Percentiles rank a stretch among this genome's conserved stretches.
Conservation (phyloP, 805 yeast species). For the Ogataea neopini region DNA sequence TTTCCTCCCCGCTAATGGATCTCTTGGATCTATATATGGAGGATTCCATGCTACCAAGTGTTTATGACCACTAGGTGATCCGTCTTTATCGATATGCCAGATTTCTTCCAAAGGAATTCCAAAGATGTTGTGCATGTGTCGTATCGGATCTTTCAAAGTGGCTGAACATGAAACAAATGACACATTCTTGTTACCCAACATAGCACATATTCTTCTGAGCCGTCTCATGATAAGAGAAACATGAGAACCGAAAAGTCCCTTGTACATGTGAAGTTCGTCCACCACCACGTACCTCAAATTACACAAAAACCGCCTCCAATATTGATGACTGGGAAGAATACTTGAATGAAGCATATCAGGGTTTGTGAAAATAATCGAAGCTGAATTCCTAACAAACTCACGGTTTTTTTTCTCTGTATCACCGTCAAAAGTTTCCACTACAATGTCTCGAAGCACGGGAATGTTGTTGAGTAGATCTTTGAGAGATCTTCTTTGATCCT, state of each 20-base stretch:
- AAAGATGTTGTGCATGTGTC: slow-evolving; percentile 73
- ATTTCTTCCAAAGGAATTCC: slow-evolving; percentile 57
- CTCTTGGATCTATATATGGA: slow-evolving; percentile 61
- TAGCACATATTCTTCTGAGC: slow-evolving; percentile 61
- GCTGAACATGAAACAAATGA: slow-evolving; percentile 92
- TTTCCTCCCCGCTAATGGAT: slow-evolving; percentile 60
- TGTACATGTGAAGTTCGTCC: slow-evolving; percentile 84
- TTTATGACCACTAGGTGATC: slow-evolving; percentile 83
- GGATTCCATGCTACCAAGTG: slow-evolving; percentile 84
- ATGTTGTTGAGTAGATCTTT: slow-evolving; percentile 54
- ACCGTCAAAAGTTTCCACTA: slow-evolving; percentile 88
- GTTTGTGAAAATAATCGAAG: slow-evolving; percentile 86
- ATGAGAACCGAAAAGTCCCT: slow-evolving; percentile 90
- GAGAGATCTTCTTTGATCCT: slow-evolving; percentile 89
- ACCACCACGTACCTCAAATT: slow-evolving; percentile 73
- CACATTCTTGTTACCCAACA: slow-evolving; percentile 52
- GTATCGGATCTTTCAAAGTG: slow-evolving; percentile 71
- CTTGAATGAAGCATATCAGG: slow-evolving; percentile 93
- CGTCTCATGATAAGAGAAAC: slow-evolving; percentile 85
- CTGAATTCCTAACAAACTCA: slow-evolving; percentile 52
- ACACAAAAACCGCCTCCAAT: slow-evolving; percentile 71
- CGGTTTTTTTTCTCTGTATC: slow-evolving; percentile 73
- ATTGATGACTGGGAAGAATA: slow-evolving; percentile 72
- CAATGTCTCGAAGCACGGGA: slow-evolving; percentile 44
- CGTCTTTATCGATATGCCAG: slow-evolving; percentile 70